Conservation (phyloP, 768 basidiomycete species). For the Zangia roseola region DNA sequence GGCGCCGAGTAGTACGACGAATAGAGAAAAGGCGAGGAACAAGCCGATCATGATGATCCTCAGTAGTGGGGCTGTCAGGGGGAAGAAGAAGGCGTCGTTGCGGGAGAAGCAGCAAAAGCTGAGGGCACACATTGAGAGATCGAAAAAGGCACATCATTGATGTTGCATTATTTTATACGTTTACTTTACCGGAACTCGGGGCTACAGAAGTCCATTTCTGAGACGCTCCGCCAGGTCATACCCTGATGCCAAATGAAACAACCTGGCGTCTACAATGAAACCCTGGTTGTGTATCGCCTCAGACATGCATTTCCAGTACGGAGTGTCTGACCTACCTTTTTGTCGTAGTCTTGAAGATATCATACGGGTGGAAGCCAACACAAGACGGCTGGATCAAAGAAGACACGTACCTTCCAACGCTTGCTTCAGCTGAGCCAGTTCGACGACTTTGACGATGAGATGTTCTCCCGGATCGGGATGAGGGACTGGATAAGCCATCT, state of each 20-base stretch:
- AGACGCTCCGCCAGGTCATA: slow-evolving; percentile 54
- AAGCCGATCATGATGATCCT: slow-evolving; percentile 97
- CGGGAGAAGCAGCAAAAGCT: slow-evolving; percentile 80
- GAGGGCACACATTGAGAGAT: slow-evolving; percentile 69
- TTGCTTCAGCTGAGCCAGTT: slow-evolving; percentile 57
- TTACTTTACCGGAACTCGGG: neutral
- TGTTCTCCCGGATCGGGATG: slow-evolving; percentile 86
- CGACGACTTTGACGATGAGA: slow-evolving; percentile 72
- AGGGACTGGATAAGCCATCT: slow-evolving; percentile 66
- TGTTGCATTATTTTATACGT: slow-evolving; percentile 1
- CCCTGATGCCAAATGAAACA: slow-evolving; percentile 75
- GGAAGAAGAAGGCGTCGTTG: slow-evolving; percentile 82
- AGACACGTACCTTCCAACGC: slow-evolving; percentile 64
- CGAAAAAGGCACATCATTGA: slow-evolving; percentile 49
- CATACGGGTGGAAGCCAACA: neutral
- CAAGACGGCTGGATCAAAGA: neutral
- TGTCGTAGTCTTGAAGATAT: slow-evolving; percentile 48
- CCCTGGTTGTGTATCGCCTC: slow-evolving; percentile 36
- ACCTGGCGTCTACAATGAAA: slow-evolving; percentile 70
- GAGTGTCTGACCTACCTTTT: slow-evolving; percentile 42
- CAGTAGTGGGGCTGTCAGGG: slow-evolving; percentile 67
- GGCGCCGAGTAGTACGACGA: slow-evolving; percentile 80
- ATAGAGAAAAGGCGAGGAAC: slow-evolving; percentile 88
- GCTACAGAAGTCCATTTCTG: slow-evolving; percentile 26
- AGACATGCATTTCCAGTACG: neutral